Evolutionary conservation across 78 protist species (phyloP).

Genomic region (Dictyostelium capitatum): DNA sequence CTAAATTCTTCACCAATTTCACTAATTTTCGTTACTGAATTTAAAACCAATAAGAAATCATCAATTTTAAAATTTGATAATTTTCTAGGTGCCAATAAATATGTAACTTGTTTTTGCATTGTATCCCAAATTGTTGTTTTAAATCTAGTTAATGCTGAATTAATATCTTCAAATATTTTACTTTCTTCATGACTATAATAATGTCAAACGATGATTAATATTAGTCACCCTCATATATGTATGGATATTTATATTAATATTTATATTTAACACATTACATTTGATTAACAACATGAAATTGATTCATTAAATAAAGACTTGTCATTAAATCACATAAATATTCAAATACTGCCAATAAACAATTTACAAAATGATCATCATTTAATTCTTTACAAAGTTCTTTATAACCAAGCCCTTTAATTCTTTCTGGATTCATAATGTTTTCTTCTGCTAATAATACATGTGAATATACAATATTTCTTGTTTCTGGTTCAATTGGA

Average conservation of each 20-base stretch:
- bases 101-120: constrained; percentile 61
- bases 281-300: constrained; percentile 61
- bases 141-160: constrained; percentile 58
- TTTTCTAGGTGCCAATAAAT: constrained; percentile 48
- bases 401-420: constrained; percentile 39
- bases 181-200: constrained; percentile 50
- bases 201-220: not conserved
- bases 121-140: constrained; percentile 78
- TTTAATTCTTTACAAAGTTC: constrained; percentile 40
- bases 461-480: constrained; percentile 77
- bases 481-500: constrained; percentile 76
- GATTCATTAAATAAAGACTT: constrained; percentile 70
- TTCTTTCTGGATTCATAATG: constrained; percentile 53
- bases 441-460: constrained; percentile 52
- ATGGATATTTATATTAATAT: too few relatives aligned
- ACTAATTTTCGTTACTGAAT: constrained; percentile 65
- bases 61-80: constrained; percentile 64
- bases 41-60: constrained; percentile 65
- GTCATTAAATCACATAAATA: constrained; percentile 77
- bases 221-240: too few relatives aligned
- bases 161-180: constrained; percentile 63
- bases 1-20: constrained; percentile 78
- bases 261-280: too few relatives aligned
- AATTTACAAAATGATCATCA: constrained; percentile 64
- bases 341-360: constrained; percentile 71